Conservation (phyloP, 257 asterid species). For the Gentiana straminea region DNA sequence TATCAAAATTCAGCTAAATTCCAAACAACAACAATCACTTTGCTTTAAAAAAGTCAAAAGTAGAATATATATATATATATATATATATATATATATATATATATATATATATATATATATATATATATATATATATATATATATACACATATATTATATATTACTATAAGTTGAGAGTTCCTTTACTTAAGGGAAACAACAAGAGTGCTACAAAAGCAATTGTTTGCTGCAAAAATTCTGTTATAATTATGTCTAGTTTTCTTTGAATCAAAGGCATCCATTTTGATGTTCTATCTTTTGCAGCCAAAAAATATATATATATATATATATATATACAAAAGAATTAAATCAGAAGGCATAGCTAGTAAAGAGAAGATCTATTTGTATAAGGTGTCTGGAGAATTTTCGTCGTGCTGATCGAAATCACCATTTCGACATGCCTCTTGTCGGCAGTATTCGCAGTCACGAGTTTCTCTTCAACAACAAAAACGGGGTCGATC, state of each 20-base stretch:
- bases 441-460: background rate
- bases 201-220: conserved; percentile 14
- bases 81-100: too few species aligned
- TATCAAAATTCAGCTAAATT: too few species aligned
- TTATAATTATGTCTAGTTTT: background rate
- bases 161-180: too few species aligned
- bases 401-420: too few species aligned
- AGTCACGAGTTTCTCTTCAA: conserved; percentile 1
- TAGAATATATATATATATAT: too few species aligned
- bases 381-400: too few species aligned
- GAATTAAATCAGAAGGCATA: background rate
- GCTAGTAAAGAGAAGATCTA: background rate
- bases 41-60: too few species aligned
- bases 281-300: background rate
- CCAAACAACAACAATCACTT: too few species aligned
- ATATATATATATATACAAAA: background rate
- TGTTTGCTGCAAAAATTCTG: background rate
- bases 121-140: too few species aligned
- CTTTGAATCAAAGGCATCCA: background rate
- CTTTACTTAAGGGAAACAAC: conserved; percentile 1
- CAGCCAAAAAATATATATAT: background rate
- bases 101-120: too few species aligned
- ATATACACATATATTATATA: too few species aligned
- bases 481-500: background rate
- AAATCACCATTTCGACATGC: background rate